These are phyloP conservation scores for Mortierella sp. DNA, from an alignment of 371 early-diverging fungal species.

Conservation along the genomic window DNA sequence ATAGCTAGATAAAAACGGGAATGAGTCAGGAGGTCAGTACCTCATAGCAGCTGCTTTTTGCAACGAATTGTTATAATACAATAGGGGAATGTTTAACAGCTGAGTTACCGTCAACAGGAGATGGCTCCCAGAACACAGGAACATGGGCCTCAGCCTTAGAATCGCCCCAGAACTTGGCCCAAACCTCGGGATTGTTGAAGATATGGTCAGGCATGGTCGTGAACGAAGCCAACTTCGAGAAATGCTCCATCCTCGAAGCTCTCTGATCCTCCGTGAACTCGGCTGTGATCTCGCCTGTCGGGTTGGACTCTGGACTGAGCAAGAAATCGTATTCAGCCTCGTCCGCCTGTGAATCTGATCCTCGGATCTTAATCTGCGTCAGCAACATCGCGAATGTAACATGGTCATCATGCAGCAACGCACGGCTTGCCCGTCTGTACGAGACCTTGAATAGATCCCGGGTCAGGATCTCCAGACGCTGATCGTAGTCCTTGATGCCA, in stretches of 20 bases:
- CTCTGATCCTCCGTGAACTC: constrained; percentile 75
- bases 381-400: constrained; percentile 89
- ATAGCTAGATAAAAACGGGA: background rate
- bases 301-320: constrained; percentile 63
- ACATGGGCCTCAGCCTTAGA: constrained; percentile 70
- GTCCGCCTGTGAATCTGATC: constrained; percentile 62
- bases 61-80: too few species aligned
- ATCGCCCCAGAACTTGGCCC: constrained; percentile 70
- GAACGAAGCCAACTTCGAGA: constrained; percentile 69
- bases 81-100: too few species aligned
- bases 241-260: constrained; percentile 63
- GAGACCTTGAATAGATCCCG: constrained; percentile 88
- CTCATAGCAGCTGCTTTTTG: too few species aligned
- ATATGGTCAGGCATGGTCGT: constrained; percentile 66
- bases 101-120: constrained; percentile 63
- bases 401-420: constrained; percentile 93
- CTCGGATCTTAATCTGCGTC: constrained; percentile 86
- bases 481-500: constrained; percentile 75
- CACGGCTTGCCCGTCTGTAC: constrained; percentile 84
- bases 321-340: constrained; percentile 83
- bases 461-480: constrained; percentile 81
- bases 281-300: constrained; percentile 56
- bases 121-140: constrained; percentile 73
- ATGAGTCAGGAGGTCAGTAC: background rate
- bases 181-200: constrained; percentile 58